A percentile compares a stretch with the other conserved stretches of the same genome.
Evolutionary conservation across 352 stramenopile species (phyloP).

Genomic region (Globisporangium ultimum): DNA sequence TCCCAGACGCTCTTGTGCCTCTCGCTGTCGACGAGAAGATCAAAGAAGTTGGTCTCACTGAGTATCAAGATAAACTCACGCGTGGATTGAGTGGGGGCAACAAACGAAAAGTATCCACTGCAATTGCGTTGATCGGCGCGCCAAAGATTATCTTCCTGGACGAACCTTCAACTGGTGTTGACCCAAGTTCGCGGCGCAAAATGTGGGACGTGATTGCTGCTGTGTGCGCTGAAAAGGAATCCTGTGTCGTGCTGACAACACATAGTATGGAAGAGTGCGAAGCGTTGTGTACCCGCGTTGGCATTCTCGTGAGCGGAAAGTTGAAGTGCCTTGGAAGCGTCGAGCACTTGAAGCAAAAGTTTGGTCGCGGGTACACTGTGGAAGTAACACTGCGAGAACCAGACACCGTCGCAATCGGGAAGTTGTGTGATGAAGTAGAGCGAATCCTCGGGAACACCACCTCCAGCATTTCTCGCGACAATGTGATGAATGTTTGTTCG

Average conservation of each 20-base stretch:
- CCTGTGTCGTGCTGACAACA: constrained; percentile 60
- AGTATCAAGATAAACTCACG: constrained; percentile 36
- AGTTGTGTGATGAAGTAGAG: constrained; percentile 12
- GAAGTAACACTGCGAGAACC: constrained; percentile 64
- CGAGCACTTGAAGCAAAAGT: constrained; percentile 95
- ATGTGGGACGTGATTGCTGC: constrained; percentile 90
- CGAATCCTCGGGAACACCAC: constrained; percentile 4
- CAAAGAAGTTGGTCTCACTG: constrained; percentile 23
- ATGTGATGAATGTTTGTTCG: constrained; percentile 34
- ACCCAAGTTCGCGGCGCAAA: constrained; percentile 81
- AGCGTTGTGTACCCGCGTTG: constrained; percentile 63
- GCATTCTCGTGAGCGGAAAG: constrained; percentile 59
- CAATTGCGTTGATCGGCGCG: constrained; percentile 92
- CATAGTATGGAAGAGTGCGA: constrained; percentile 86
- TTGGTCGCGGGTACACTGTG: constrained; percentile 93
- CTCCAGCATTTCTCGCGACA: constrained; percentile 19
- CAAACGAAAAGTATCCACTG: constrained; percentile 96
- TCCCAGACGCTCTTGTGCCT: constrained; percentile 21
- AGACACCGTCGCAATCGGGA: constrained; percentile 11
- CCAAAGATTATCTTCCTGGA: constrained; percentile 92
- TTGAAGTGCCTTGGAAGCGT: constrained; percentile 79
- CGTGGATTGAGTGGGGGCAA: constrained; percentile 73
- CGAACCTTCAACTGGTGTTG: constrained; percentile 89
- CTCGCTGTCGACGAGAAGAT: constrained; percentile 33
- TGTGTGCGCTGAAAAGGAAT: constrained; percentile 46